Evolutionary conservation across 768 basidiomycete genomes (phyloP).

Genomic region (Calocybe indica): DNA sequence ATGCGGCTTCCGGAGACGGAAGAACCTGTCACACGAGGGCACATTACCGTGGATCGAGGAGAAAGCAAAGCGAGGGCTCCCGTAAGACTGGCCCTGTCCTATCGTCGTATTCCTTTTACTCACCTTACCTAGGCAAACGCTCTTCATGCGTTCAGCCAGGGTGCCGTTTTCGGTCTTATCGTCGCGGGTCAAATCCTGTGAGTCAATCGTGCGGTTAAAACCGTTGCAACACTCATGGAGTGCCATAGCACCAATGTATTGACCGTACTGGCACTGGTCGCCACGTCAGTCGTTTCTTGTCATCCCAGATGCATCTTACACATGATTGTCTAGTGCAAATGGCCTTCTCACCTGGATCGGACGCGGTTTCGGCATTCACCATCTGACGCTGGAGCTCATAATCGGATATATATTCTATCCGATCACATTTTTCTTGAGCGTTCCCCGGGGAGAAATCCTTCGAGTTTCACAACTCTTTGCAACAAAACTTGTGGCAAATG

Average conservation of each 20-base stretch:
- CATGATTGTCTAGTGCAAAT: slow-evolving; percentile 45
- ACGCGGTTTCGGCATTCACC: slow-evolving; percentile 75
- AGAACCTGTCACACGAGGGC: slow-evolving; percentile 81
- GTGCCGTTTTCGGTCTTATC: slow-evolving; percentile 77
- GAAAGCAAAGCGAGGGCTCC: slow-evolving; percentile 46
- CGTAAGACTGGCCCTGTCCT: slow-evolving; percentile 22
- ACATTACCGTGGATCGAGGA: slow-evolving; percentile 78
- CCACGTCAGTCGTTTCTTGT: slow-evolving; percentile 29
- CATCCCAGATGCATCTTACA: neutral
- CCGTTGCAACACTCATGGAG: neutral
- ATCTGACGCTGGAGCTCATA: slow-evolving; percentile 78
- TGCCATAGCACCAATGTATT: slow-evolving; percentile 67
- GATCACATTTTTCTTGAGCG: slow-evolving; percentile 74
- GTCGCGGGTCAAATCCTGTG: slow-evolving; percentile 87
- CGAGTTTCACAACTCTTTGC: slow-evolving; percentile 76
- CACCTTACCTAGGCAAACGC: slow-evolving; percentile 51
- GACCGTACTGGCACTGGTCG: slow-evolving; percentile 78
- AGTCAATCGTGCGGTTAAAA: slow-evolving; percentile 17
- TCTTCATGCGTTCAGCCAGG: slow-evolving; percentile 84
- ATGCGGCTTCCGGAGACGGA: slow-evolving; percentile 80
- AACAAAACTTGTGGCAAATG: slow-evolving; percentile 83
- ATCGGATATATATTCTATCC: slow-evolving; percentile 89
- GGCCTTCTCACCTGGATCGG: slow-evolving; percentile 89
- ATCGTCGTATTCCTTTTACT: neutral
- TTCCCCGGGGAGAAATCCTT: slow-evolving; percentile 77